Evolutionary conservation across 192 early-diverging fungal species (phyloP), one percentile per base, ranked within the genome.

Genomic region (Rhizophagus sp.): DNA sequence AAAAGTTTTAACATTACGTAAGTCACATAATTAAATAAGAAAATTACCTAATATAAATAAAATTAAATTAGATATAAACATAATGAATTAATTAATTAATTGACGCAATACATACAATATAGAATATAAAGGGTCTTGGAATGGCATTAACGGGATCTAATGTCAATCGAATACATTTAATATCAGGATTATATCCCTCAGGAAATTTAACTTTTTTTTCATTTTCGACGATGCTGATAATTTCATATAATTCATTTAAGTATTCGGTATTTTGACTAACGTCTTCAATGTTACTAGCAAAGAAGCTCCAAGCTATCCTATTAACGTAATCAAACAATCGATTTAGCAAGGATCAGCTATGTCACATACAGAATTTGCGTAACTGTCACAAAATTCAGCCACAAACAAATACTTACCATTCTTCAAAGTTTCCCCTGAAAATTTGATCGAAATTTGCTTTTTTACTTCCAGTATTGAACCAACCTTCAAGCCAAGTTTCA

Each of bases 301-400:
- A 90, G 49, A 88, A 88, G 52, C 88, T 82, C 85, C 89, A 88
- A 67, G 88, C 85, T 61, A 88, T 70, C 89, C 89, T 90, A 83
- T 57, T 47, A n/a, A n/a, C 33, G 44, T 19, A 47, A 74, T 2
- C 15, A 62, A 72, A 49, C 1, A 70, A 57, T 36, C 34, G 4
- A 36, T 4, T 36, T 36, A 27, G 64, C 64, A 17, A 41, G 3
- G 39, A 36, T 9, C 3, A 72, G 2, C 22, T 11, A 24, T 6
- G 13, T 9, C 34, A 22, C 36, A 70, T 41, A 41, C 3, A 24
- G 15, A 22, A 70, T 3, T 39, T 41, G 39, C 39, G 39, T 41
- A 41, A 41, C 39, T 0, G 39, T 8, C 5, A 47, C 30, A 30
- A 30, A 30, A 30, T 47, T 47, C 11, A 47, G 44, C 44, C 44